Base-by-base conservation (phyloP, 2,329 filamentous ascomycete species). In the Chrysoporthe deuterocubensis region DNA sequence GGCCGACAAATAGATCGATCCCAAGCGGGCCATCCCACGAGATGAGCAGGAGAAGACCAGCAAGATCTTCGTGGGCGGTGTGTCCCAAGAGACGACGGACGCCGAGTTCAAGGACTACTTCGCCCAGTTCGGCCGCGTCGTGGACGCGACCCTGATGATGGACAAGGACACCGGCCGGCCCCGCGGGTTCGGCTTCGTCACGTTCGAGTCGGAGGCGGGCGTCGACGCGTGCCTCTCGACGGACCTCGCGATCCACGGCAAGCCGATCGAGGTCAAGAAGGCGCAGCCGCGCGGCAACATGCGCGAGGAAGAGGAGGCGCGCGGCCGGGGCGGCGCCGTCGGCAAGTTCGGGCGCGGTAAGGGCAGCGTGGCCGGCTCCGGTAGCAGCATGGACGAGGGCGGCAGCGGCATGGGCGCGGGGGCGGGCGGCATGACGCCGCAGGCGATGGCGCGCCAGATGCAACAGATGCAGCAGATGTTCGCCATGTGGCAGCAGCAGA, bases 101-200 rank as follows among this genome's bases (percentile, higher is more conserved):
- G 90, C 94, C 70, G 94, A 98, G 77, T 99, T 99, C 78, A 94
- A 93, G 76, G 91, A 96, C 69, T 99, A 97, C 81, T 99, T 99
- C 81, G 93, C 92, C 75, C 93, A 97, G 76, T 99, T 98, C 75
- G 96, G 96, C 40, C 90, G 95, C 70, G 96, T 99, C 26, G 91
- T 99, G 50, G 96, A 99, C 80, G 96, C 96, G 1, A 99, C 96
- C 0, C 88, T 99, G 2, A 99, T 99, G 96, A 99, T 99, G 90
- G 96, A 99, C 79, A 99, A 99, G 81, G 96, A 99, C 78, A 99
- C 96, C 0, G 96, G 96, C n/a, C 89, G 96, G 52, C 96, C 96
- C 2, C 88, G 96, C 76, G 96, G 96, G 1, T 99, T 99, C 75
- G 96, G 96, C 16, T 99, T 99, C 78, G 96, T 99, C 64, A 99